A percentile compares a stretch with the other conserved stretches of the same genome.
These are phyloP conservation scores for Hericium alpestre DNA, from an alignment of 768 basidiomycete genomes.

Conservation along the genomic window DNA sequence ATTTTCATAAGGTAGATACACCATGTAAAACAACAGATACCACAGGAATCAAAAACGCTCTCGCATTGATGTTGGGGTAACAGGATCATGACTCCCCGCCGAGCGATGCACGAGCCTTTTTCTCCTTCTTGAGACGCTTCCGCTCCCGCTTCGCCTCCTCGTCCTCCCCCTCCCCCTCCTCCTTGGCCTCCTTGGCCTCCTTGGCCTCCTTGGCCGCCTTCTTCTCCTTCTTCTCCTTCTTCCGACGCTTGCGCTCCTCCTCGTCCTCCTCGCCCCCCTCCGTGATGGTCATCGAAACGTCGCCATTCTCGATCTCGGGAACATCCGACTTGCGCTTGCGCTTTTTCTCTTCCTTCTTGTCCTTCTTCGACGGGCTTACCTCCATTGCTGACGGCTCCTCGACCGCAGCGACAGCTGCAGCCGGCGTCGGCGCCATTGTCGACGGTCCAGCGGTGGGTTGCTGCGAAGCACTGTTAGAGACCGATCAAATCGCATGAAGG, in stretches of 20 bases:
- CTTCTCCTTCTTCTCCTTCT: conserved; percentile 26
- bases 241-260: conserved; percentile 48
- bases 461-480: conserved; percentile 12
- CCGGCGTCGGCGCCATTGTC: conserved; percentile 12
- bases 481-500: not conserved
- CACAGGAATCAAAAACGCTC: not conserved
- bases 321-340: conserved; percentile 70
- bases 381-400: conserved; percentile 20
- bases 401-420: conserved; percentile 15
- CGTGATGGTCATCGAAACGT: conserved; percentile 30
- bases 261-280: conserved; percentile 35
- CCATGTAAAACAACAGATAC: not conserved
- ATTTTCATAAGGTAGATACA: not conserved
- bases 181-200: conserved; percentile 40
- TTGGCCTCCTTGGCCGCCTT: conserved; percentile 24
- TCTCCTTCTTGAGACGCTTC: conserved; percentile 62
- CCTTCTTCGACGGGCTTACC: conserved; percentile 28
- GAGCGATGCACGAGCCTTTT: conserved; percentile 39
- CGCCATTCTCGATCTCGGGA: conserved; percentile 28
- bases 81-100: conserved; percentile 21
- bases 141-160: conserved; percentile 52
- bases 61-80: not conserved
- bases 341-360: conserved; percentile 75
- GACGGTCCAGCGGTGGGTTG: conserved; percentile 32
- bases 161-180: conserved; percentile 43